These are phyloP conservation scores for Kluyveromyces sp. DNA, from an alignment of 1,139 yeast species.

Conservation along the genomic window DNA sequence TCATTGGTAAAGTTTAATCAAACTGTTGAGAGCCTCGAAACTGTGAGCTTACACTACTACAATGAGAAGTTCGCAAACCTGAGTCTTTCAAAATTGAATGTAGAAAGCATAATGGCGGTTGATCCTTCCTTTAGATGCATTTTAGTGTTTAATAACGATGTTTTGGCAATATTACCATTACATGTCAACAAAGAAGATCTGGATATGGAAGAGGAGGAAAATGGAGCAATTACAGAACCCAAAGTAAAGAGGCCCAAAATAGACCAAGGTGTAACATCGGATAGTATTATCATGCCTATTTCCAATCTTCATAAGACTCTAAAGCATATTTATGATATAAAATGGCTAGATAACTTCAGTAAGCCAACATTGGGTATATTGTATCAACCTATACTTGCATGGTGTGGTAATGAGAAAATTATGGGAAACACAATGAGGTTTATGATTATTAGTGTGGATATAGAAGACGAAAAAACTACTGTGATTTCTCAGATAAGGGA, in stretches of 20 bases:
- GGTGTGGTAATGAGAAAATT: constrained; percentile 55
- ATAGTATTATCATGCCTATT: constrained; percentile 44
- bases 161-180: constrained; percentile 65
- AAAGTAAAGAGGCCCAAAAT: constrained; percentile 26
- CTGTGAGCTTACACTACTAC: constrained; percentile 80
- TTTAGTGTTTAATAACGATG: constrained; percentile 61
- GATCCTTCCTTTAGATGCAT: constrained; percentile 63
- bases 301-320: constrained; percentile 50
- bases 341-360: constrained; percentile 61
- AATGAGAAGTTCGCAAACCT: constrained; percentile 56
- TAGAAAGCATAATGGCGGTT: constrained; percentile 44
- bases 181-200: constrained; percentile 13
- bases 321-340: constrained; percentile 57
- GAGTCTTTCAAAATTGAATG: constrained; percentile 39
- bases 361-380: constrained; percentile 77
- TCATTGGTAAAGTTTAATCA: constrained; percentile 71
- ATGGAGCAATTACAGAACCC: constrained; percentile 27
- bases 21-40: constrained; percentile 43
- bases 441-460: constrained; percentile 18
- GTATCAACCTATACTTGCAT: constrained; percentile 54
- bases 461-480: constrained; percentile 14
- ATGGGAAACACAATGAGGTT: constrained; percentile 20
- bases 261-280: constrained; percentile 10
- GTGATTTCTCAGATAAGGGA: constrained; percentile 27
- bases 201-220: constrained; percentile 27